Evolutionary conservation across 352 stramenopile species (phyloP).

Genomic region (Globisporangium rhizosaccharum): DNA sequence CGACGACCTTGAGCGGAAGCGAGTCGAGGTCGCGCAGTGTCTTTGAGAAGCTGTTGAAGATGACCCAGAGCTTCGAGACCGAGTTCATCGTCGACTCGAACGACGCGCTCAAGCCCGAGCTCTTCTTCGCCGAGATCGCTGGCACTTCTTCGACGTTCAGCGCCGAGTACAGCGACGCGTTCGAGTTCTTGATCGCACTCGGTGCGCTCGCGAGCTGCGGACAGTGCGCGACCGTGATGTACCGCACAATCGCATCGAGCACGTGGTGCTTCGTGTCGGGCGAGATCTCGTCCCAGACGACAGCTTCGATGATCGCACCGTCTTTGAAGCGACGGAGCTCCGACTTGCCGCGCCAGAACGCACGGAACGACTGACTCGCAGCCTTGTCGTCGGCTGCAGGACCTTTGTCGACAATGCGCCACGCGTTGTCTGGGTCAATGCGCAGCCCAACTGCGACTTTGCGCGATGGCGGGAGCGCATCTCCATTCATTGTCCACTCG

Average conservation of each 20-base stretch:
- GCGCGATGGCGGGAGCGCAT: conserved; percentile 27
- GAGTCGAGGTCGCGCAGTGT: conserved; percentile 70
- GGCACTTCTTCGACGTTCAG: conserved; percentile 57
- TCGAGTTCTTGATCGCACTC: conserved; percentile 68
- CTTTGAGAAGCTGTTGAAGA: conserved; percentile 81
- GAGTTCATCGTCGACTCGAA: conserved; percentile 78
- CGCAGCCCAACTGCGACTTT: conserved; percentile 76
- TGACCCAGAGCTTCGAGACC: conserved; percentile 65
- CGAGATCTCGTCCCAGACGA: conserved; percentile 83
- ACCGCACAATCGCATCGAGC: conserved; percentile 71
- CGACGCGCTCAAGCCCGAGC: conserved; percentile 29
- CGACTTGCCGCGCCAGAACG: conserved; percentile 86
- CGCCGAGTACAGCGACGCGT: conserved; percentile 56
- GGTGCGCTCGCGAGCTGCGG: conserved; percentile 33
- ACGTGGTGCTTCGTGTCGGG: conserved; percentile 66
- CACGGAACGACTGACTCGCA: conserved; percentile 64
- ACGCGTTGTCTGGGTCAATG: conserved; percentile 73
- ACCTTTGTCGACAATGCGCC: conserved; percentile 86
- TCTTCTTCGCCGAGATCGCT: conserved; percentile 27
- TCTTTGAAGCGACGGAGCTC: conserved; percentile 90
- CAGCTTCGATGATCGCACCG: conserved; percentile 83
- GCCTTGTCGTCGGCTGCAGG: conserved; percentile 79
- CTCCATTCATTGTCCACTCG: conserved; percentile 49
- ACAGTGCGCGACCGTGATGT: conserved; percentile 63
- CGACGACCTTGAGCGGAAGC: conserved; percentile 82